These are phyloP conservation scores for Capronia epimyces DNA, from an alignment of 2,329 filamentous ascomycete species.

Conservation along the genomic window DNA sequence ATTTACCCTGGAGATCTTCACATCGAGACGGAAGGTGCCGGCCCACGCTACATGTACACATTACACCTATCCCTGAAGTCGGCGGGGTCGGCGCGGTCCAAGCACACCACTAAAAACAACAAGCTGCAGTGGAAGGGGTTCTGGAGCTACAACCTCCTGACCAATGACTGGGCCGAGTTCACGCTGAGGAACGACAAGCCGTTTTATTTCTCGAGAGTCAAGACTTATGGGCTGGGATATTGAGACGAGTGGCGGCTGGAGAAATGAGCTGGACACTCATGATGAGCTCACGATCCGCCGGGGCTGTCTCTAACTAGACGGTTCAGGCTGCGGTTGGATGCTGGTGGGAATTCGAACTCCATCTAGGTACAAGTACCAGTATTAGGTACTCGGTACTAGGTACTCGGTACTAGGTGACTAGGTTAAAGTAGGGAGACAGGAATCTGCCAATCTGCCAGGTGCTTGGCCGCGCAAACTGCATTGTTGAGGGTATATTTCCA, in stretches of 20 bases:
- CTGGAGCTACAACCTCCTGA: constrained; percentile 83
- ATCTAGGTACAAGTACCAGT: no score
- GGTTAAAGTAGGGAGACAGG: no score
- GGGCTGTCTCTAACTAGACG: no score
- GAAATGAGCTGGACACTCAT: no score
- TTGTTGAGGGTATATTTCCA: no score
- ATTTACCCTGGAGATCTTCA: constrained; percentile 55
- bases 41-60: constrained; percentile 72
- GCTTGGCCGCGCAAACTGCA: no score
- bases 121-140: constrained; percentile 85
- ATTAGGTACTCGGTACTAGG: no score
- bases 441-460: no score
- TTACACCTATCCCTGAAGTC: constrained; percentile 68
- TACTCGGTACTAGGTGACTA: no score
- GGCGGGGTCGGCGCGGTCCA: constrained; percentile 49
- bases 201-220: constrained; percentile 59
- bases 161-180: constrained; percentile 88
- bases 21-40: constrained; percentile 80
- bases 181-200: constrained; percentile 56
- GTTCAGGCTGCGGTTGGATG: no score
- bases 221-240: constrained; percentile 49
- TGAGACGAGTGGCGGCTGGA: constrained; percentile 4
- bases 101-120: constrained; percentile 65
- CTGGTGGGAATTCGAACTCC: no score
- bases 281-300: no score